These are phyloP conservation scores for Tylopilus rubrobrunneus DNA, from an alignment of 768 basidiomycete genomes.

Conservation along the genomic window DNA sequence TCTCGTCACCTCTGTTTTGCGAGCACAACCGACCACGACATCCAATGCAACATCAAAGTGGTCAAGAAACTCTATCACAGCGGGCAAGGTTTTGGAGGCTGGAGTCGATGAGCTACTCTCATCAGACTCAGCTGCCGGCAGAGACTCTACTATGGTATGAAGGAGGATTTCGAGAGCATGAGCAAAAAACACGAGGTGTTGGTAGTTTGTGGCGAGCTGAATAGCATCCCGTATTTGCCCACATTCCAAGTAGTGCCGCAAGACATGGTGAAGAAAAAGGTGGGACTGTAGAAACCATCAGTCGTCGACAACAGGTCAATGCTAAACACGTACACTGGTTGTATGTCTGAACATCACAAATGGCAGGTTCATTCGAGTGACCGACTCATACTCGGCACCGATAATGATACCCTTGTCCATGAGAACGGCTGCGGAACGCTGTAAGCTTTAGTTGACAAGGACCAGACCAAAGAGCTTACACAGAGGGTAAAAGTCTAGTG, in stretches of 20 bases:
- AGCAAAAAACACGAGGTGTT: slow-evolving; percentile 85
- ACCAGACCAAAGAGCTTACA: slow-evolving; percentile 48
- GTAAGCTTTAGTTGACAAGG: slow-evolving; percentile 1
- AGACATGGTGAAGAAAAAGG: slow-evolving; percentile 88
- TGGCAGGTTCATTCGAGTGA: slow-evolving; percentile 67
- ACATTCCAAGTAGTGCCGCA: slow-evolving; percentile 75
- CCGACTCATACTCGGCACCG: slow-evolving; percentile 87
- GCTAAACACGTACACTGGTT: slow-evolving; percentile 63
- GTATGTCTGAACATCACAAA: slow-evolving; percentile 91
- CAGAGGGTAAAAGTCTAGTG: slow-evolving; percentile 91
- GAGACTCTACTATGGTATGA: slow-evolving; percentile 89
- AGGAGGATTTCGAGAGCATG: slow-evolving; percentile 94
- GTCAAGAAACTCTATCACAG: slow-evolving; percentile 86
- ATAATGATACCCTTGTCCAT: slow-evolving; percentile 99
- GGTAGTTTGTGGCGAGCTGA: slow-evolving; percentile 80
- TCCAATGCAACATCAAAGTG: slow-evolving; percentile 89
- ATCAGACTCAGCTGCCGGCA: slow-evolving; percentile 41
- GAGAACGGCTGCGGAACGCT: slow-evolving; percentile 64
- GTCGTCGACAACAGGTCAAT: background rate
- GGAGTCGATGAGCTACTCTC: slow-evolving; percentile 18
- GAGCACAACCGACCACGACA: slow-evolving; percentile 92
- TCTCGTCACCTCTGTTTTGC: slow-evolving; percentile 90
- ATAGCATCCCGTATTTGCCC: slow-evolving; percentile 71
- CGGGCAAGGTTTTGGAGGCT: slow-evolving; percentile 46
- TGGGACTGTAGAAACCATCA: slow-evolving; percentile 60